Percentiles rank a stretch among this genome's conserved stretches.
These are phyloP conservation scores for Barnettozyma sucrosica DNA, from an alignment of 805 yeast species.

Conservation along the genomic window DNA sequence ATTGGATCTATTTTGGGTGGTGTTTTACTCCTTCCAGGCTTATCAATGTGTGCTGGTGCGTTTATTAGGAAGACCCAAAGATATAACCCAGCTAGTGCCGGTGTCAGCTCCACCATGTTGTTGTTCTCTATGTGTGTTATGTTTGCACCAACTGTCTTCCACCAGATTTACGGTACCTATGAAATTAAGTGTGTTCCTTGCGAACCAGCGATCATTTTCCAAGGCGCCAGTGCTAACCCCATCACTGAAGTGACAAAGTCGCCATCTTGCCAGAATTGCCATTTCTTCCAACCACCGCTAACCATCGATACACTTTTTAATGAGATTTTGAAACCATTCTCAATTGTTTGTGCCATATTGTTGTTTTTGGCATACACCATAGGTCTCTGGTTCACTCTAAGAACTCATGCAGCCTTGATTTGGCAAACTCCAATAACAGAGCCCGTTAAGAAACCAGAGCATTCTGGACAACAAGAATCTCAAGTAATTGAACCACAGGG, in stretches of 20 bases:
- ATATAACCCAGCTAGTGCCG: conserved; percentile 93
- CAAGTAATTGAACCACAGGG: conserved; percentile 38
- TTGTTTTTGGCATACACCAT: conserved; percentile 79
- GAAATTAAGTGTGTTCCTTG: conserved; percentile 68
- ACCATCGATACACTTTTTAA: conserved; percentile 62
- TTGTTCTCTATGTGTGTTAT: conserved; percentile 85
- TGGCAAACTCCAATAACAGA: conserved; percentile 68
- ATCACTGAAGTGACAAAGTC: not conserved
- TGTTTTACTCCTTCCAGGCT: conserved; percentile 83
- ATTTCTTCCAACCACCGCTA: conserved; percentile 72
- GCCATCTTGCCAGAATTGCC: conserved; percentile 61
- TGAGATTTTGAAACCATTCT: conserved; percentile 72
- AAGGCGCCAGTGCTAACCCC: not conserved
- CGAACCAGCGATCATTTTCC: conserved; percentile 12
- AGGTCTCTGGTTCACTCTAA: conserved; percentile 87
- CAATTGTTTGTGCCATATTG: conserved; percentile 71
- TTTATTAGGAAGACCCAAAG: conserved; percentile 86
- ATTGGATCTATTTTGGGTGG: conserved; percentile 93
- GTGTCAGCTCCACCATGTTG: conserved; percentile 94
- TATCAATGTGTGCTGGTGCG: conserved; percentile 98
- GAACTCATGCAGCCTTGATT: conserved; percentile 94
- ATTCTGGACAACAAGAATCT: conserved; percentile 1
- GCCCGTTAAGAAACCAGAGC: conserved; percentile 11
- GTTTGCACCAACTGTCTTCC: conserved; percentile 87
- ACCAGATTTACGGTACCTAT: conserved; percentile 85